phyloP scores from a whole-genome alignment of 306 rosid genomes.

The Lupinus albus region DNA sequence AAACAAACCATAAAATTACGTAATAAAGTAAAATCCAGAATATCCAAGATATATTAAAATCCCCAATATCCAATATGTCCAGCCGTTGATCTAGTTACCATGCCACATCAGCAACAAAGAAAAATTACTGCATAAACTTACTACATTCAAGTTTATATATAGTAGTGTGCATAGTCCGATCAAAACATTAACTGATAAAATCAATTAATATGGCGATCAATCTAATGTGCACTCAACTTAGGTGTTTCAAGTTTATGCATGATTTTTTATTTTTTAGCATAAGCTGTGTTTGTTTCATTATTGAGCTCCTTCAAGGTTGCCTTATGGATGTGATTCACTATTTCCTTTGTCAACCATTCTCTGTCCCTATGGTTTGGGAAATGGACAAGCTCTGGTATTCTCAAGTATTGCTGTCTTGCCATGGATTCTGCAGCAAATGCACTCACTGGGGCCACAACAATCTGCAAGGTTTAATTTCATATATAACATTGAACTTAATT shows the following conservation, averaged over 20 bases:
- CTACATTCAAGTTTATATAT: background rate
- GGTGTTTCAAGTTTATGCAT: background rate
- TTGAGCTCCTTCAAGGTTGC: background rate
- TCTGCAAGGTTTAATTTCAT: conserved; percentile 25
- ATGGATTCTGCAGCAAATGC: background rate
- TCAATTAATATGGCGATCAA: background rate
- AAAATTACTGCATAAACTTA: background rate
- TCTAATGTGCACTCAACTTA: background rate
- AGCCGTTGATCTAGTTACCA: background rate
- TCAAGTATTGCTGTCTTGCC: background rate
- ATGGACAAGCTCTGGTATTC: background rate
- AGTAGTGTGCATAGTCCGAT: background rate
- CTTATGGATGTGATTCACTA: background rate
- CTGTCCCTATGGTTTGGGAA: background rate
- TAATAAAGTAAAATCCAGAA: too few relatives aligned
- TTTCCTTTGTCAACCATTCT: background rate
- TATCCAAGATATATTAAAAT: background rate
- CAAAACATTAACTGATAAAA: background rate
- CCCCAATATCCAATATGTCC: background rate
- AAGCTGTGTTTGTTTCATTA: background rate
- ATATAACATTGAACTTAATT: too few relatives aligned
- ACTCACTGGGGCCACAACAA: background rate
- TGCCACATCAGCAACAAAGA: background rate
- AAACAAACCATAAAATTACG: background rate
- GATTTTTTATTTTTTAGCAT: too few relatives aligned